Conservation (phyloP, 1,139 yeast genomes). For the Yamadazyma jaroonii region DNA sequence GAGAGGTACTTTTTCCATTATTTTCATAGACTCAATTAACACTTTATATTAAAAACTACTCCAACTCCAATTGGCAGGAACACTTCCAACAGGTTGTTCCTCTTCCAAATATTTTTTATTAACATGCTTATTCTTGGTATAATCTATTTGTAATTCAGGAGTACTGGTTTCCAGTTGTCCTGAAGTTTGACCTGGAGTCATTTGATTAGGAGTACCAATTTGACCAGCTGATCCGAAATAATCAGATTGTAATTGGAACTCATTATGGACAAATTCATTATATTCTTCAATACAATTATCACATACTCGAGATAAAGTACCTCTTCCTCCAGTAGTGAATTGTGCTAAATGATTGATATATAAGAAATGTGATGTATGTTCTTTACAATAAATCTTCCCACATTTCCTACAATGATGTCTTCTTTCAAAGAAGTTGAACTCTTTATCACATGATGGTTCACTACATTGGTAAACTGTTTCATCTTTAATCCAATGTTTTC, state of each 20-base stretch:
- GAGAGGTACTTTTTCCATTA: too few species aligned
- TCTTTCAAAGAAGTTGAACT: constrained; percentile 74
- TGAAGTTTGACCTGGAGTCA: not conserved
- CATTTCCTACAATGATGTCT: constrained; percentile 94
- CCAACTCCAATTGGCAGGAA: constrained; percentile 83
- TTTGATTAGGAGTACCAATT: too few species aligned
- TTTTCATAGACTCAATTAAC: too few species aligned
- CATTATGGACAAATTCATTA: constrained; percentile 46
- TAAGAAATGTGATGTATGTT: constrained; percentile 52
- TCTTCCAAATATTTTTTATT: constrained; percentile 10
- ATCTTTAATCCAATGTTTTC: constrained; percentile 80
- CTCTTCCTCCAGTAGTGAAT: constrained; percentile 73
- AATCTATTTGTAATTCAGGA: not conserved
- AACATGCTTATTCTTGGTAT: constrained; percentile 7
- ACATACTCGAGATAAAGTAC: constrained; percentile 77
- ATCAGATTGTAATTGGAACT: constrained; percentile 19
- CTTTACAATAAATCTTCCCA: constrained; percentile 86
- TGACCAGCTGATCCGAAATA: not conserved
- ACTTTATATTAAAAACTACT: constrained; percentile 54
- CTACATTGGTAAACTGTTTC: constrained; percentile 60
- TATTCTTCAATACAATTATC: constrained; percentile 70
- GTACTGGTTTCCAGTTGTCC: not conserved
- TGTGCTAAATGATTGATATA: constrained; percentile 69
- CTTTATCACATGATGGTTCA: constrained; percentile 53
- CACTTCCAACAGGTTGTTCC: constrained; percentile 26